Base-by-base conservation (phyloP, 192 early-diverging fungal species). In the Phlyctochytrium planicorne region DNA sequence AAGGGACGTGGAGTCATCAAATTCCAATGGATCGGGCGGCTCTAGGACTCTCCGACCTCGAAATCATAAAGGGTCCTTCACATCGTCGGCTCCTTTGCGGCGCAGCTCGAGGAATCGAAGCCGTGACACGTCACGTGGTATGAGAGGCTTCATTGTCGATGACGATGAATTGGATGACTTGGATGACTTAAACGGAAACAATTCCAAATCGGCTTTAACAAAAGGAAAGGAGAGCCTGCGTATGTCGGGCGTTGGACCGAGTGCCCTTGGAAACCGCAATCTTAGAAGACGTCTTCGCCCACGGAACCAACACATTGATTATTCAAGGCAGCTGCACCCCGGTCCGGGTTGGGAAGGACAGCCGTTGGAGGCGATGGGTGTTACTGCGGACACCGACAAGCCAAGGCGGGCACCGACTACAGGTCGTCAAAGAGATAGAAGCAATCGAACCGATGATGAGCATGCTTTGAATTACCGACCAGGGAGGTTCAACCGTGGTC, bases 271-370 rank as follows among this genome's bases (percentile, higher is more conserved):
- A 23, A 62, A 62, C 16, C 30, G 40, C 40, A 64, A 52, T 23
- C 29, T 27, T 50, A 59, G 17, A 33, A 30, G 20, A n/a, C n/a
- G n/a, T n/a, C 34, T 69, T 31, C 6, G 68, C 2, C 60, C 68
- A 10, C 59, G 60, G n/a, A 53, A 53, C 24, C 31, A 61, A 32
- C 4, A 53, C n/a, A 53, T 69, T 24, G 61, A 69, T 53, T 69
- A 69, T 32, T 50, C 59, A 20, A 12, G 68, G 37, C 68, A 69
- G 29, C 16, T 69, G 59, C 59, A 61, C 30, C 68, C 68, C 2
- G 68, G 68, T 29, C 2, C 23, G 55, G 68, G 68, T 16, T 69
- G 68, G 68, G 37, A 4, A 29, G 68, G 68, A 16, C 37, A 62
- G 24, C 59, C 60, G 17, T 17, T 63, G 3, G 68, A 63, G 31